phyloP scores from a whole-genome alignment of 2,329 filamentous ascomycete species.

The Atkinsonella hypoxylon region DNA sequence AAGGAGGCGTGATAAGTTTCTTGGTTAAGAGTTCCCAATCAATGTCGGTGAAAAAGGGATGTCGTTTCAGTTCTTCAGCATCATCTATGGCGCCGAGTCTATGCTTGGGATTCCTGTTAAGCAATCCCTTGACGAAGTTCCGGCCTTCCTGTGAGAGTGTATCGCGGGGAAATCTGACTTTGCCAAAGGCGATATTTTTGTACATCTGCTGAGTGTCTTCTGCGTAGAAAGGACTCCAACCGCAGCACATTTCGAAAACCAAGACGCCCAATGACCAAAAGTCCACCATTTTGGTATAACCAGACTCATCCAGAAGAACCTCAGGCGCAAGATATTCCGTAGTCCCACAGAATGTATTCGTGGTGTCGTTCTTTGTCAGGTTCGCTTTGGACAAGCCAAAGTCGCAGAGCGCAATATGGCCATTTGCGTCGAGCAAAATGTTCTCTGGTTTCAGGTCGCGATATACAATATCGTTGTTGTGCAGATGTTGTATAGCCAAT shows the following conservation, averaged over 20 bases:
- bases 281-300: constrained; percentile 99
- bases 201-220: constrained; percentile 99
- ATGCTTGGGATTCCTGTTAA: constrained; percentile 95
- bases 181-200: constrained; percentile 99
- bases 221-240: constrained; percentile 97
- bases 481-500: constrained; percentile 84
- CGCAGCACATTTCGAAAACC: constrained; percentile 99
- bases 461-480: constrained; percentile 96
- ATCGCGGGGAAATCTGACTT: constrained; percentile 91
- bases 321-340: constrained; percentile 96
- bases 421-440: constrained; percentile 90
- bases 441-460: constrained; percentile 97
- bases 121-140: constrained; percentile 93
- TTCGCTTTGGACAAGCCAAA: constrained; percentile 98
- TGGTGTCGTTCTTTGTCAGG: constrained; percentile 90
- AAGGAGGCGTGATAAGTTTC: constrained; percentile 90
- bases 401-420: constrained; percentile 94
- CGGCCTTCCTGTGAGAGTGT: constrained; percentile 88
- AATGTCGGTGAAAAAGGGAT: constrained; percentile 88
- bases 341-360: constrained; percentile 97
- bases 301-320: constrained; percentile 87
- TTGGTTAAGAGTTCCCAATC: constrained; percentile 81
- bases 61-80: constrained; percentile 85
- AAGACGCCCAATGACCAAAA: constrained; percentile 97
- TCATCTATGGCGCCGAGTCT: constrained; percentile 83